A percentile compares a stretch with the other conserved stretches of the same genome.
Evolutionary conservation across 2,329 filamentous ascomycete genomes (phyloP).

Genomic region (Thelonectria blattea): DNA sequence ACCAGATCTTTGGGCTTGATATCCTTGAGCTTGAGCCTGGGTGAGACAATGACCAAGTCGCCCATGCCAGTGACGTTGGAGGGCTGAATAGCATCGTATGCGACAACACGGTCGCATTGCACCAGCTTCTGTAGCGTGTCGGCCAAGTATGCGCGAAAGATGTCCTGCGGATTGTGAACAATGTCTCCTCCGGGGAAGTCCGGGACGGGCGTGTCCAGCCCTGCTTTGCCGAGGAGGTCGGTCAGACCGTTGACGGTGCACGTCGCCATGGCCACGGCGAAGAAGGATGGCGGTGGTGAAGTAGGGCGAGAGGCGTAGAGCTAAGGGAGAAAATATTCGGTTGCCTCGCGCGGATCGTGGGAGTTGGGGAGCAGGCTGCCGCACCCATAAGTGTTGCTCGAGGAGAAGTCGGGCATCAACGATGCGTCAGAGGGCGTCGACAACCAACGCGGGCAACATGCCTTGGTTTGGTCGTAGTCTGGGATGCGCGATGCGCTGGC

Average conservation of each 20-base stretch:
- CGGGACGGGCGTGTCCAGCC: conserved; percentile 32
- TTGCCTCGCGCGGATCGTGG: conserved; percentile 5
- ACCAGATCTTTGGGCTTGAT: conserved; percentile 27
- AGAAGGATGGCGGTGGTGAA: not conserved
- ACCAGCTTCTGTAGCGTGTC: conserved; percentile 32
- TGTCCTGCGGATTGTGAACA: conserved; percentile 36
- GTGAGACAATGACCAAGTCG: conserved; percentile 36
- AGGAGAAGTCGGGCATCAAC: conserved; percentile 21
- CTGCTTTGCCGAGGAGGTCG: conserved; percentile 29
- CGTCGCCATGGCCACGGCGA: conserved; percentile 31
- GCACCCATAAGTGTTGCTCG: conserved; percentile 12
- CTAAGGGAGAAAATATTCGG: not conserved
- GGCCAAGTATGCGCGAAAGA: conserved; percentile 36
- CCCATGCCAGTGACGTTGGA: conserved; percentile 36
- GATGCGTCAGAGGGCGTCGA: conserved; percentile 11
- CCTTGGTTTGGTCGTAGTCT: not conserved
- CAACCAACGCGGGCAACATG: not conserved
- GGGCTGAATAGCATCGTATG: conserved; percentile 37
- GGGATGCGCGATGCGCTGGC: conserved; percentile 23
- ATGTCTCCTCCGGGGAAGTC: conserved; percentile 31
- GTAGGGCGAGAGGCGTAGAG: not conserved
- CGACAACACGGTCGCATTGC: conserved; percentile 27
- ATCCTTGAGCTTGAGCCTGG: conserved; percentile 29
- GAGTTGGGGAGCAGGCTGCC: not conserved
- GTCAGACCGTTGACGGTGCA: conserved; percentile 31